Evolutionary conservation across 257 asterid species (phyloP).

Genomic region (Scutellaria galericulata): DNA sequence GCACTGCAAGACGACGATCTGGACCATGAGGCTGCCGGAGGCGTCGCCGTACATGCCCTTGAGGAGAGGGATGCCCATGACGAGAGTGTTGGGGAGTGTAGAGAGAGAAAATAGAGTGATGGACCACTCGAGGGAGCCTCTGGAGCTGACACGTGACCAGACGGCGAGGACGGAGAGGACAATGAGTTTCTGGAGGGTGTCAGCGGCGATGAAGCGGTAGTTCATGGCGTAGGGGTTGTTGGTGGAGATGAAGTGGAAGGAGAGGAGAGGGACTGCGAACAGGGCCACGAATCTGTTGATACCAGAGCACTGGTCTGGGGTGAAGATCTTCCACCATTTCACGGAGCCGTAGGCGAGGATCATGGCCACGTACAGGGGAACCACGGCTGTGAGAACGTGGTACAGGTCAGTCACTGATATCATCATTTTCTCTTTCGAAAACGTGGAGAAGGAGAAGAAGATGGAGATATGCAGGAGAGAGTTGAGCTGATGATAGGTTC

Average conservation of each 20-base stretch:
- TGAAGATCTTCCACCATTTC: slow-evolving; percentile 76
- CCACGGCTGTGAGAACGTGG: slow-evolving; percentile 77
- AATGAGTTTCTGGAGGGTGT: slow-evolving; percentile 63
- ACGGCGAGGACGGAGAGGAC: slow-evolving; percentile 55
- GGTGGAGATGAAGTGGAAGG: slow-evolving; percentile 75
- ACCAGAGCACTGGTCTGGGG: slow-evolving; percentile 79
- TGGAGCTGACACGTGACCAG: slow-evolving; percentile 55
- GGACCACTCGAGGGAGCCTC: slow-evolving; percentile 74
- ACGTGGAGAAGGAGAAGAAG: too few species aligned
- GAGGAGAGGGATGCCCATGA: slow-evolving; percentile 69
- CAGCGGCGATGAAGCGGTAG: slow-evolving; percentile 77
- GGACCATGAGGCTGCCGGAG: slow-evolving; percentile 67
- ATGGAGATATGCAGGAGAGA: neutral
- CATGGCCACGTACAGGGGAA: slow-evolving; percentile 80
- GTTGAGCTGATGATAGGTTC: neutral
- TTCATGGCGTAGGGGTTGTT: slow-evolving; percentile 78
- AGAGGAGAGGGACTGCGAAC: slow-evolving; percentile 71
- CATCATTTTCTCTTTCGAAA: slow-evolving; percentile 49
- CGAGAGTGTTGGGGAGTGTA: slow-evolving; percentile 69
- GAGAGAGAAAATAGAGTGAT: slow-evolving; percentile 71
- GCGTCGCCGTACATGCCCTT: slow-evolving; percentile 67
- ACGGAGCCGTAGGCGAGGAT: slow-evolving; percentile 74
- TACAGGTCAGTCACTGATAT: slow-evolving; percentile 45
- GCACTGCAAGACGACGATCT: slow-evolving; percentile 70
- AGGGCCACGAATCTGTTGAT: slow-evolving; percentile 78